Base-by-base conservation (phyloP, 2,329 filamentous ascomycete species). In the Domatiomyces globalis region DNA sequence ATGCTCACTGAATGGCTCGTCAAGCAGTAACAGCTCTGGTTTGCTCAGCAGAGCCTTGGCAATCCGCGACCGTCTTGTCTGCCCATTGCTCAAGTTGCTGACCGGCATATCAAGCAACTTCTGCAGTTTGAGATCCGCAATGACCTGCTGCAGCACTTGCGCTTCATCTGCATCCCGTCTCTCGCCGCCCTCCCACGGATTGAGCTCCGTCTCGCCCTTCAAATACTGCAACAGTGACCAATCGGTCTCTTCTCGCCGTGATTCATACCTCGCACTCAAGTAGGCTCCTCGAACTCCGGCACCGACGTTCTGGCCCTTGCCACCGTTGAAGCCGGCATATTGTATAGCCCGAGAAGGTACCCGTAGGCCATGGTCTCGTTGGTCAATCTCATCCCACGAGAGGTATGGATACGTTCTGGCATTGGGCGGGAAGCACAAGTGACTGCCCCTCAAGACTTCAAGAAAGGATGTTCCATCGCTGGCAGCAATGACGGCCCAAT, bases 71-170 rank as follows among this genome's bases (percentile, higher is more conserved):
- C 92, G 74, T 56, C 90, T 75, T 5, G 85, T 90, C 68, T 98
- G 92, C 0, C 92, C 92, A 66, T 96, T 95, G 65, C 88, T 95
- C 50, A 98, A 69, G 65, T 92, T 94, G 20, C 85, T 79, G 6
- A 96, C 85, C 0, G 90, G 89, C 64, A 95, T 83, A 42, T 84
- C 76, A 1, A 94, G 70, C 45, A 96, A 72, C 7, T 75, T 71
- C 0, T 75, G 71, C 12, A 98, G 71, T 48, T 78, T 77, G 51
- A 98, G 69, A 60, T 94, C 83, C 5, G 65, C 64, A 15, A 88
- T 77, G 0, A 95, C 80, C 7, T 77, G 73, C 12, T 74, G 66
- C 42, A 94, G 66, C 0, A 79, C 66, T 3, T 67, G 58, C 20
- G 69, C 61, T 39, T 39, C 33, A 15, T 15, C 33, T 39, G 33